Evolutionary conservation across 2,329 filamentous ascomycete species (phyloP).

Genomic region (Neobulgaria alba): DNA sequence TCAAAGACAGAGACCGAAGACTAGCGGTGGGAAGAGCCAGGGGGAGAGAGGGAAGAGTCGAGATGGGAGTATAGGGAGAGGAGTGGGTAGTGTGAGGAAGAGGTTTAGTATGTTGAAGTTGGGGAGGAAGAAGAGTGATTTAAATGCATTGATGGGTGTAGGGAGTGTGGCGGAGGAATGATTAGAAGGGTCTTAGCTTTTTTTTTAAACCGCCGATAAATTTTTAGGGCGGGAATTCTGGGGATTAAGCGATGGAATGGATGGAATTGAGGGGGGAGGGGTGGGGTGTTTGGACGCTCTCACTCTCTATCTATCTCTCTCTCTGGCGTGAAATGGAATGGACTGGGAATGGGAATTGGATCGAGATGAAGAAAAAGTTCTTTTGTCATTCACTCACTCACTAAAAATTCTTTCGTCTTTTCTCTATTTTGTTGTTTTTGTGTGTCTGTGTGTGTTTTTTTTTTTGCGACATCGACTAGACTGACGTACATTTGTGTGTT

Average conservation of each 20-base stretch:
- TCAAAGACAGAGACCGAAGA: not conserved
- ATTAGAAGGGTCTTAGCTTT: not conserved
- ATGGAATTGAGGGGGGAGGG: not conserved
- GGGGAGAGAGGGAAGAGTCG: constrained; percentile 13
- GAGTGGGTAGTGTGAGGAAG: constrained; percentile 28
- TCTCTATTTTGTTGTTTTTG: too few species aligned
- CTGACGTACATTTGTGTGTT: too few species aligned
- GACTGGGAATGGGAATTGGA: too few species aligned
- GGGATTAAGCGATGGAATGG: not conserved
- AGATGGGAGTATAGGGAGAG: constrained; percentile 15
- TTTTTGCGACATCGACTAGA: too few species aligned
- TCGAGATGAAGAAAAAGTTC: too few species aligned
- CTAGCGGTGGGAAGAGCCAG: not conserved
- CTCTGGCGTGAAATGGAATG: too few species aligned
- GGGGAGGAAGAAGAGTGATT: constrained; percentile 26
- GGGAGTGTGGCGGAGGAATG: constrained; percentile 22
- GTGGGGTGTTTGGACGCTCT: not conserved
- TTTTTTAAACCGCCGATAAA: not conserved
- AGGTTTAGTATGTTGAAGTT: constrained; percentile 25
- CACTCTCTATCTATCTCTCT: not conserved
- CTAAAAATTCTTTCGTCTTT: too few species aligned
- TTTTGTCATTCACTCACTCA: too few species aligned
- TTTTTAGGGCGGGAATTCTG: not conserved
- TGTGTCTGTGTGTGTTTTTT: too few species aligned
- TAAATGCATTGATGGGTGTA: constrained; percentile 22